Percentiles rank a stretch among this genome's conserved stretches.
Evolutionary conservation across 2,329 filamentous ascomycete genomes (phyloP).

Genomic region (Arachnomyces sp.): DNA sequence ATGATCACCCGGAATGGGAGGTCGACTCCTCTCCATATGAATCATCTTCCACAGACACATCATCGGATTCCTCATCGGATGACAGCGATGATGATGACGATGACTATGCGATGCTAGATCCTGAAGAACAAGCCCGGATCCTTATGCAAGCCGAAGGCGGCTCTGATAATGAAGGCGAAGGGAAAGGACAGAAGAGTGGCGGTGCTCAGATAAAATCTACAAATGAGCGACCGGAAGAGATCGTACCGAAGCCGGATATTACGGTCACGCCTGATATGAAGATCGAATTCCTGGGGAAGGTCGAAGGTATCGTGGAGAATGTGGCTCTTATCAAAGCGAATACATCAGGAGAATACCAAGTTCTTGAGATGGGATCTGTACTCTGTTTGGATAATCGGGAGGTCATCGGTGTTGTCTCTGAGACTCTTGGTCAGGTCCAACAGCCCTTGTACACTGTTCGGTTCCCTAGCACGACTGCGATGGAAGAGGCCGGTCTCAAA

Average conservation of each 20-base stretch:
- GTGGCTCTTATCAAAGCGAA: constrained; percentile 71
- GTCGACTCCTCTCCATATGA: constrained; percentile 68
- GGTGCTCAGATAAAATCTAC: constrained; percentile 61
- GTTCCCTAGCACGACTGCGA: constrained; percentile 62
- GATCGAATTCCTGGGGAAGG: constrained; percentile 65
- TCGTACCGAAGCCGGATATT: constrained; percentile 67
- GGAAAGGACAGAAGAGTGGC: constrained; percentile 36
- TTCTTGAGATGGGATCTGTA: constrained; percentile 76
- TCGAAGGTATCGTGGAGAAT: constrained; percentile 72
- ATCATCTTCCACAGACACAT: constrained; percentile 44
- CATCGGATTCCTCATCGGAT: constrained; percentile 53
- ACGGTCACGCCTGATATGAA: constrained; percentile 69
- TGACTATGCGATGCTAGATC: constrained; percentile 64
- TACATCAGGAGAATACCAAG: constrained; percentile 71
- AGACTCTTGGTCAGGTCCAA: constrained; percentile 78
- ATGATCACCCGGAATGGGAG: constrained; percentile 72
- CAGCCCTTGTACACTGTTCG: constrained; percentile 79
- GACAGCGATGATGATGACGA: constrained; percentile 47
- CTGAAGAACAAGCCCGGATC: constrained; percentile 75
- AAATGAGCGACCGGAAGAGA: constrained; percentile 64
- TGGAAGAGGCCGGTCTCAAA: constrained; percentile 59
- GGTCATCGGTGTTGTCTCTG: constrained; percentile 73
- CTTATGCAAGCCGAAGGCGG: constrained; percentile 76
- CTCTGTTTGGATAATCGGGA: constrained; percentile 69
- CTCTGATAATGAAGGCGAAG: constrained; percentile 67